phyloP scores from a whole-genome alignment of 2,329 filamentous ascomycete species.

The Ascochyta clinopodiicola region DNA sequence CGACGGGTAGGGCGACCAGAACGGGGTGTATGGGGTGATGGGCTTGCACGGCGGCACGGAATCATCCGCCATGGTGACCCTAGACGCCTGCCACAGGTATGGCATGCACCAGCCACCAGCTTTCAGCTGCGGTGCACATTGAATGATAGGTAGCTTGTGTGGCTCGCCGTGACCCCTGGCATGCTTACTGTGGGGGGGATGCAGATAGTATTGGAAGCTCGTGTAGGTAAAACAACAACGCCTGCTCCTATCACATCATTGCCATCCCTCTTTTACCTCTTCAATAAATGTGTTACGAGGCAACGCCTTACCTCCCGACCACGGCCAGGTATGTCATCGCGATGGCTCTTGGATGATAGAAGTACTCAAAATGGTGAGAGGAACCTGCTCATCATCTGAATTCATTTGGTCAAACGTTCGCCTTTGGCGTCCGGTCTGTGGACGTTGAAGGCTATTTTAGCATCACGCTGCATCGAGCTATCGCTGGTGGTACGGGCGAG shows the following conservation, averaged over 20 bases:
- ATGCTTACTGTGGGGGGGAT: background rate
- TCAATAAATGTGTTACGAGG: background rate
- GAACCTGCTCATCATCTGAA: conserved; percentile 1
- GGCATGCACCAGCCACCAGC: no score
- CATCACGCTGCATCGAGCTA: conserved; percentile 6
- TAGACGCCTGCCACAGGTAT: background rate
- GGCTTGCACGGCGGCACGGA: background rate
- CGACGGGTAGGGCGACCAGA: background rate
- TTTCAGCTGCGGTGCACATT: background rate
- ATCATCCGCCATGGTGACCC: background rate
- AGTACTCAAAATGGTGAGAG: background rate
- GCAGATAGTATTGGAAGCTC: conserved; percentile 6
- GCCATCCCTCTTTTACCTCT: background rate
- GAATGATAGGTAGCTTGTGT: background rate
- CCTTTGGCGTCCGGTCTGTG: conserved; percentile 5
- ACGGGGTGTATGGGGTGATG: background rate
- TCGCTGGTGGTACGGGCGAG: background rate
- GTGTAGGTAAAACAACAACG: conserved; percentile 5
- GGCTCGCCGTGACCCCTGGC: background rate
- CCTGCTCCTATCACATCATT: background rate
- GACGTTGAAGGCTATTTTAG: conserved; percentile 9
- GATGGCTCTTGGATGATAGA: background rate
- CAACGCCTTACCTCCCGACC: background rate
- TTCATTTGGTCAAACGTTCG: background rate
- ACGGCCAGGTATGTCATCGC: background rate